phyloP scores from a whole-genome alignment of 2,329 filamentous ascomycete genomes.

The Pseudogymnoascus sp. region DNA sequence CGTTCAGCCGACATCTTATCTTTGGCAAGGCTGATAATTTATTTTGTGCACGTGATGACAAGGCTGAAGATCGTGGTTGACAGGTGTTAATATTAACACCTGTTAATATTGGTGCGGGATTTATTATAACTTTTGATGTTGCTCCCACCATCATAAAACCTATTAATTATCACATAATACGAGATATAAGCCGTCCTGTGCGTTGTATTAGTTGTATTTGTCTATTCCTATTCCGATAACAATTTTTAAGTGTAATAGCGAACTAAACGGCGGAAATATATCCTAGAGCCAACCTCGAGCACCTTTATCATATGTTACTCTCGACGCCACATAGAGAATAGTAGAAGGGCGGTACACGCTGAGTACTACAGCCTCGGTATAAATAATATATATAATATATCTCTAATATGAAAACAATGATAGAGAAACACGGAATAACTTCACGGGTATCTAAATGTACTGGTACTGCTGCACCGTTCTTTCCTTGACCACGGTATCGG shows the following conservation, averaged over 20 bases:
- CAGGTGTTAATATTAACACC: background rate
- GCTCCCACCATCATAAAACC: no score
- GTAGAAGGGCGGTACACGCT: background rate
- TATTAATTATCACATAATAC: background rate
- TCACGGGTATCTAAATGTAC: background rate
- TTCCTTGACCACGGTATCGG: background rate
- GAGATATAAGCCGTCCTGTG: no score
- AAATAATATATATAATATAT: background rate
- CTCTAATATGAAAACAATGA: background rate
- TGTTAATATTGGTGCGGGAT: background rate
- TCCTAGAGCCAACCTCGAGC: background rate
- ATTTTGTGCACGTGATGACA: background rate
- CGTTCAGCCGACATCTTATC: slow-evolving; percentile 8
- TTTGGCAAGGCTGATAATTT: background rate
- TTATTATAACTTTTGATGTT: no score
- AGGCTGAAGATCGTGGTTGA: background rate
- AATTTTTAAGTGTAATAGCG: background rate
- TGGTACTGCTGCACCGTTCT: background rate
- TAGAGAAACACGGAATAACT: background rate
- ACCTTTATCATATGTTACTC: background rate
- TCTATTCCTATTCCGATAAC: background rate
- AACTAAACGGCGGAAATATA: background rate
- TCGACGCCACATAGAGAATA: background rate
- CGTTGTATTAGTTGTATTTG: background rate
- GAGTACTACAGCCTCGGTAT: background rate